Base-by-base conservation (phyloP, 2,329 filamentous ascomycete species). In the Exophiala bonariae region DNA sequence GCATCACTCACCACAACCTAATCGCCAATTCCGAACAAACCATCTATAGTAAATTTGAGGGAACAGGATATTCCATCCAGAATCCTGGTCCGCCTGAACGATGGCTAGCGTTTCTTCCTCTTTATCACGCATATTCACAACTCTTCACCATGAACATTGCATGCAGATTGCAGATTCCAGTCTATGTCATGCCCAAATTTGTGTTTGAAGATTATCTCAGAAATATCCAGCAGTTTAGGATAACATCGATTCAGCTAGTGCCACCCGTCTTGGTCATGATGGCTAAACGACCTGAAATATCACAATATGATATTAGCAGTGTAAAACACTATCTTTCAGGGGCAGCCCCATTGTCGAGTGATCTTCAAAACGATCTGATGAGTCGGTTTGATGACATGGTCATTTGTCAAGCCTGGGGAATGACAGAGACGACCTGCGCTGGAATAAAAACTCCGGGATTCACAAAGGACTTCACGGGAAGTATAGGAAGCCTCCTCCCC, bases 151-250 rank as follows among this genome's bases (percentile, higher is more conserved):
- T 76, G 51, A 75, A 73, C 47, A 86, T 55, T 79, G 85, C 61
- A 67, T 85, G 0, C 81, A 82, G 1, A 63, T 67, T 84, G 26
- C 84, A 86, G 57, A 79, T 79, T 16, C 70, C 71, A 0, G 70
- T 78, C 3, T 85, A 81, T 68, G 83, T 81, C 79, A 85, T 85
- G 81, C 66, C 72, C 3, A 71, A 69, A 32, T 85, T 85, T 59
- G 73, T 79, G 47, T 79, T 82, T 46, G 61, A 64, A 4, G 66
- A 74, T 31, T 84, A 85, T 59, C 69, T 83, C 41, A 63, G 66
- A 28, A 75, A 80, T 63, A 73, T 71, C 57, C 68, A 71, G 35
- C 68, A 69, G 41, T 75, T 78, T 59, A 63, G 63, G 9, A 72
- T 82, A 51, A 81, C 78, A 0, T 66, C 62, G 38, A 74, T 83